Base-by-base conservation (phyloP, 352 stramenopile genomes). In the Phytophthora tubulina region DNA sequence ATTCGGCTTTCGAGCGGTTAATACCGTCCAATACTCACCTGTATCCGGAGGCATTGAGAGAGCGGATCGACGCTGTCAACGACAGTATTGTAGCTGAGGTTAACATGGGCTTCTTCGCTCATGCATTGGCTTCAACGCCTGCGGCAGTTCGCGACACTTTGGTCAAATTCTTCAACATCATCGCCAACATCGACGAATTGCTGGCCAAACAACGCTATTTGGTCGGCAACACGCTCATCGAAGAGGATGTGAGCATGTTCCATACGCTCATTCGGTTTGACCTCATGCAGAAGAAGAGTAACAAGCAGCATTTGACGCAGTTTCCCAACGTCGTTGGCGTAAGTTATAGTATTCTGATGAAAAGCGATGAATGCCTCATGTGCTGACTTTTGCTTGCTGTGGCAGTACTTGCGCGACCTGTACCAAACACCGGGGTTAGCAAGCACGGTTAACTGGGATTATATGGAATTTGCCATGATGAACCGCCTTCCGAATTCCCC, bases 71-170 rank as follows among this genome's bases (percentile, higher is more conserved):
- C 21, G 21, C 21, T 27, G 80, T 73, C 45, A 94, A 91, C 77
- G 75, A 82, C 63, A 89, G 80, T 62, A 79, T 92, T 41, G 92
- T 85, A 53, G 50, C 49, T 53, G 66, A 84, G 49, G 76, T 91
- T 41, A 82, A 74, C 58, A 79, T 85, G 63, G 71, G 75, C 2
- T 70, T 80, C 21, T 27, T 27, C 21, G 21, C 21, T 27, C 21
- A 27, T 27, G 21, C 17, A 11, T 90, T 92, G 4, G 39, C 39
- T 45, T 45, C 39, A 45, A 45, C 9, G 13, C 9, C 10, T 17
- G 9, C 39, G 13, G 39, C 39, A 45, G 39, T 13, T n/a, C 62
- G 72, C 77, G 36, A 85, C 76, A 67, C 76, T 84, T 9, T 95
- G 13, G 11, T n/a, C 39, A 45, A 45, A 6, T 45, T 45, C 39